These are phyloP conservation scores for Solanum pinnatisectum DNA, from an alignment of 257 asterid species.

Conservation along the genomic window DNA sequence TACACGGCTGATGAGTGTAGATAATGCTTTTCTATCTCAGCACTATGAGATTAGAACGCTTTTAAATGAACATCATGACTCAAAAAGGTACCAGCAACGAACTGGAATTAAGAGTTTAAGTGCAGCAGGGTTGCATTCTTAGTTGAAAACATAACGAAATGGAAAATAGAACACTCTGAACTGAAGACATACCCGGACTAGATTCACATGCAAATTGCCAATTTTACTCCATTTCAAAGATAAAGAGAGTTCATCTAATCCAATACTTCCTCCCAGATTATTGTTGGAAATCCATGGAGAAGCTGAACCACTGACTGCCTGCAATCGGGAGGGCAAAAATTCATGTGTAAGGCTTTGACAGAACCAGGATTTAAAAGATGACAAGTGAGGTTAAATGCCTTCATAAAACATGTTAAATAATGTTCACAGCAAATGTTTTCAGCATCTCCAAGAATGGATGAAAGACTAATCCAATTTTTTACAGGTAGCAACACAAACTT, in stretches of 20 bases:
- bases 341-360: not conserved
- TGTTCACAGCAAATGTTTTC: not conserved
- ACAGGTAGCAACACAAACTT: not conserved
- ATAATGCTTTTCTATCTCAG: not conserved
- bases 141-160: not conserved
- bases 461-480: not conserved
- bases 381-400: not conserved
- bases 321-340: constrained; percentile 9
- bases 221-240: constrained; percentile 76
- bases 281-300: constrained; percentile 52
- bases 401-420: not conserved
- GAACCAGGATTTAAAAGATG: not conserved
- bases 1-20: not conserved
- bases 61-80: not conserved
- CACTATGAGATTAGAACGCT: not conserved
- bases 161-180: not conserved
- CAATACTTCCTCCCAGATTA: constrained; percentile 42
- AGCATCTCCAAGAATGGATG: not conserved
- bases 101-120: not conserved
- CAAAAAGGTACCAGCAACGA: not conserved
- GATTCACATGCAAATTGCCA: constrained; percentile 70
- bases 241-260: constrained; percentile 53
- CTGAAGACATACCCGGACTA: constrained; percentile 54
- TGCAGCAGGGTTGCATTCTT: not conserved
- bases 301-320: constrained; percentile 59